Percentiles rank a stretch among this genome's conserved stretches.
phyloP scores from a whole-genome alignment of 257 asterid genomes.

The Nicotiana otophora region DNA sequence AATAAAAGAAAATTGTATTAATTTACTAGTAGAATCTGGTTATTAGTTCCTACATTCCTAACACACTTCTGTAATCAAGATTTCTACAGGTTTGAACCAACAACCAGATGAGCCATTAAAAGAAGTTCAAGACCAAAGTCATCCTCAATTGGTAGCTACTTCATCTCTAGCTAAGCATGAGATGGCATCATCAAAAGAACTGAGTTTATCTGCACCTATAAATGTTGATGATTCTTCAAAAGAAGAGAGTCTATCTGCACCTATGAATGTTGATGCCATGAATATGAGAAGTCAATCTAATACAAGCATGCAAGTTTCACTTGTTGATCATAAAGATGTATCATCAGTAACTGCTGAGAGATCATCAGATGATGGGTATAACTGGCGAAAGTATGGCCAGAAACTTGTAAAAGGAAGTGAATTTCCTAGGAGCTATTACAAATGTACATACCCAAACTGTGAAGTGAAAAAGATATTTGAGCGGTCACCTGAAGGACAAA shows the following conservation, averaged over 20 bases:
- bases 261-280: slow-evolving; percentile 28
- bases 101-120: slow-evolving; percentile 31
- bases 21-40: too few relatives aligned
- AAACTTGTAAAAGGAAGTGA: slow-evolving; percentile 24
- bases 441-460: slow-evolving; percentile 17
- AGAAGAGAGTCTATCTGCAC: slow-evolving; percentile 23
- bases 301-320: slow-evolving; percentile 33
- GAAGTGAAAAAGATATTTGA: slow-evolving; percentile 26
- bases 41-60: slow-evolving; percentile 6
- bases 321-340: slow-evolving; percentile 31
- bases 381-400: slow-evolving; percentile 27
- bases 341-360: slow-evolving; percentile 55
- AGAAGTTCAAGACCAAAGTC: slow-evolving; percentile 49
- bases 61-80: slow-evolving; percentile 33
- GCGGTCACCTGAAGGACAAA: slow-evolving; percentile 11
- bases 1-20: too few relatives aligned
- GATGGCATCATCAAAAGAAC: slow-evolving; percentile 15
- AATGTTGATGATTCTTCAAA: slow-evolving; percentile 23
- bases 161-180: slow-evolving; percentile 36
- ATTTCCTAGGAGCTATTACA: slow-evolving; percentile 24
- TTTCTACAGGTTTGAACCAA: slow-evolving; percentile 43
- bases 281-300: slow-evolving; percentile 30
- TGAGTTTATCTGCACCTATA: slow-evolving; percentile 26
- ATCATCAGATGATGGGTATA: slow-evolving; percentile 38
- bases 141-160: slow-evolving; percentile 38